phyloP scores from a whole-genome alignment of 1,139 yeast species.

The Debaryomyces nepalensis region DNA sequence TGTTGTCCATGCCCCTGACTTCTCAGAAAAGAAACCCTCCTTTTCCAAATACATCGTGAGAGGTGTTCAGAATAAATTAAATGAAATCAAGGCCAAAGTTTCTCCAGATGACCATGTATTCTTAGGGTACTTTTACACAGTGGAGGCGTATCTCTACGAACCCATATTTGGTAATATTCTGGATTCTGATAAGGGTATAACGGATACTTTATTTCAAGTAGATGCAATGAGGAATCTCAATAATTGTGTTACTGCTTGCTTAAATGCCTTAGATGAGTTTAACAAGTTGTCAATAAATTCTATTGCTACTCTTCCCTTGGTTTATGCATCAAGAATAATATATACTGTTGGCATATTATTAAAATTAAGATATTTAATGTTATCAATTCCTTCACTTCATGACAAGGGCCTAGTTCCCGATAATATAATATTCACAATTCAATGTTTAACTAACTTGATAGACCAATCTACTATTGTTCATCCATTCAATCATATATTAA shows the following conservation, averaged over 20 bases:
- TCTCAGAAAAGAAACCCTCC: slow-evolving; percentile 27
- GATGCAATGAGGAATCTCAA: slow-evolving; percentile 45
- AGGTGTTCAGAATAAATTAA: slow-evolving; percentile 50
- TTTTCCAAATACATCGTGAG: slow-evolving; percentile 38
- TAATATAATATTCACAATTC: slow-evolving; percentile 48
- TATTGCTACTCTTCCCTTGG: slow-evolving; percentile 62
- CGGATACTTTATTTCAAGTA: slow-evolving; percentile 23
- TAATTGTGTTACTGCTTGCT: slow-evolving; percentile 60
- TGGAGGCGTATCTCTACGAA: slow-evolving; percentile 77
- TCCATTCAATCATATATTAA: slow-evolving; percentile 54
- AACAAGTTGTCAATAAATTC: slow-evolving; percentile 44
- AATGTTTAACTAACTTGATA: slow-evolving; percentile 45
- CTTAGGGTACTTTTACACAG: slow-evolving; percentile 60
- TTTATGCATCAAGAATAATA: slow-evolving; percentile 65
- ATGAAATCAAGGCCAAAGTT: slow-evolving; percentile 40
- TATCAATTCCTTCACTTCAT: slow-evolving; percentile 58
- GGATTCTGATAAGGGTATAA: slow-evolving; percentile 23
- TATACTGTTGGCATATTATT: slow-evolving; percentile 71
- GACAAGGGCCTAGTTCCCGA: slow-evolving; percentile 55
- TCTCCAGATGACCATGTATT: slow-evolving; percentile 43
- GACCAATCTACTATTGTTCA: slow-evolving; percentile 40
- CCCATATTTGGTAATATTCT: slow-evolving; percentile 48
- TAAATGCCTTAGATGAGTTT: slow-evolving; percentile 56
- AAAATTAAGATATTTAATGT: slow-evolving; percentile 58
- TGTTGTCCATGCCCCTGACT: slow-evolving; percentile 47